Evolutionary conservation across 805 yeast genomes (phyloP).

Genomic region (Saturnispora halmiae): DNA sequence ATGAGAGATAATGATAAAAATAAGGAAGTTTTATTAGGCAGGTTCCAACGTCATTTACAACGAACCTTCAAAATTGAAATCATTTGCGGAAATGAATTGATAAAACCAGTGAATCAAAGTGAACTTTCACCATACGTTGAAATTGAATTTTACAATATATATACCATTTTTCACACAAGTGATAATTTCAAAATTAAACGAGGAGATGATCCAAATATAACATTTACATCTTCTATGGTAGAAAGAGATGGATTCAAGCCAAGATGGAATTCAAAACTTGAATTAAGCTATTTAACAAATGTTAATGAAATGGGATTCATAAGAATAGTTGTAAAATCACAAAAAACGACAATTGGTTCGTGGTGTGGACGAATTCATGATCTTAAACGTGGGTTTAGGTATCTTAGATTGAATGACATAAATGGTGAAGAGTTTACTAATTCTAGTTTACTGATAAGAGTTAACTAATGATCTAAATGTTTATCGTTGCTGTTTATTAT

Average conservation of each 20-base stretch:
- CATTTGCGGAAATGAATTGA: constrained; percentile 80
- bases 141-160: constrained; percentile 48
- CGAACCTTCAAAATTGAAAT: constrained; percentile 34
- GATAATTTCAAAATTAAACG: constrained; percentile 1
- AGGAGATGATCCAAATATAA: constrained; percentile 1
- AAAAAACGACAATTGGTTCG: constrained; percentile 37
- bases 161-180: constrained; percentile 6
- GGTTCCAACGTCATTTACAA: constrained; percentile 3
- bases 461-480: constrained; percentile 16
- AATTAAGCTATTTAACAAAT: constrained; percentile 32
- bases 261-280: constrained; percentile 55
- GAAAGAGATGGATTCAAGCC: constrained; percentile 82
- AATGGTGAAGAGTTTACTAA: constrained; percentile 68
- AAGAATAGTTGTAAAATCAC: constrained; percentile 39
- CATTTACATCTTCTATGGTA: constrained; percentile 31
- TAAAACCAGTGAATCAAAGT: constrained; percentile 47
- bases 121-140: constrained; percentile 53
- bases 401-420: constrained; percentile 63
- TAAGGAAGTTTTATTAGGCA: not conserved
- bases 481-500: not conserved
- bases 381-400: constrained; percentile 72
- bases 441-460: constrained; percentile 36
- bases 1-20: constrained; percentile 11
- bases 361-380: constrained; percentile 52
- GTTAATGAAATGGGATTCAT: constrained; percentile 45